Conservation (phyloP, 2,329 filamentous ascomycete genomes). For the Hyphodiscus sp. region DNA sequence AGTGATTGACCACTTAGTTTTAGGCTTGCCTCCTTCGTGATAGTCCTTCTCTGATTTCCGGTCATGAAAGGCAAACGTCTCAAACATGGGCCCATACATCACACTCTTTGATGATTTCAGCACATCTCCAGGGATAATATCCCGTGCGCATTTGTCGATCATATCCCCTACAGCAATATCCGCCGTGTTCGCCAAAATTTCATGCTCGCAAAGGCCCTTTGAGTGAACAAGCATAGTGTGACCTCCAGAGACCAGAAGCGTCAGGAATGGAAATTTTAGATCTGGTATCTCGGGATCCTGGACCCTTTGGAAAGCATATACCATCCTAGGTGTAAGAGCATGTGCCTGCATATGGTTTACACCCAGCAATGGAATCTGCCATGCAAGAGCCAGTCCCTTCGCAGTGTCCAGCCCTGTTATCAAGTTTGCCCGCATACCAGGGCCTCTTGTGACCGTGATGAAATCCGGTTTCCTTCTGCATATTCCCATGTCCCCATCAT, state of each 20-base stretch:
- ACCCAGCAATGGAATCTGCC: slow-evolving; percentile 74
- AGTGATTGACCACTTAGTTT: slow-evolving; percentile 61
- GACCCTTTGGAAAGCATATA: slow-evolving; percentile 47
- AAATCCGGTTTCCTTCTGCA: slow-evolving; percentile 61
- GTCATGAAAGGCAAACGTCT: slow-evolving; percentile 67
- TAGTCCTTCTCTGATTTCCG: slow-evolving; percentile 34
- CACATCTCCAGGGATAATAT: slow-evolving; percentile 58
- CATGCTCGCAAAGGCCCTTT: slow-evolving; percentile 58
- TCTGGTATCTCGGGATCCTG: slow-evolving; percentile 8
- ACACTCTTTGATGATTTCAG: slow-evolving; percentile 52
- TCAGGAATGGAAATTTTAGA: slow-evolving; percentile 76
- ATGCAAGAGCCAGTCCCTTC: slow-evolving; percentile 80
- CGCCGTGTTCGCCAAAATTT: slow-evolving; percentile 63
- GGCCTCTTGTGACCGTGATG: slow-evolving; percentile 82
- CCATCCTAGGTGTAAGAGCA: slow-evolving; percentile 77
- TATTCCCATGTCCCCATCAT: slow-evolving; percentile 16
- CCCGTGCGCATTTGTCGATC: slow-evolving; percentile 79
- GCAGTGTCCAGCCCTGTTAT: slow-evolving; percentile 73
- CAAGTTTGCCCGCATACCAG: slow-evolving; percentile 78
- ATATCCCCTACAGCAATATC: slow-evolving; percentile 87
- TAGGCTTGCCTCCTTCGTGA: slow-evolving; percentile 45
- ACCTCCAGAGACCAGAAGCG: slow-evolving; percentile 83
- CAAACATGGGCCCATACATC: slow-evolving; percentile 76
- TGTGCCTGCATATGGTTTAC: slow-evolving; percentile 99
- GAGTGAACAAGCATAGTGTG: slow-evolving; percentile 85